Evolutionary conservation across 2,329 filamentous ascomycete species (phyloP), one percentile per base, ranked within the genome.

Genomic region (Ophiocordyceps camponoti-saundersi): DNA sequence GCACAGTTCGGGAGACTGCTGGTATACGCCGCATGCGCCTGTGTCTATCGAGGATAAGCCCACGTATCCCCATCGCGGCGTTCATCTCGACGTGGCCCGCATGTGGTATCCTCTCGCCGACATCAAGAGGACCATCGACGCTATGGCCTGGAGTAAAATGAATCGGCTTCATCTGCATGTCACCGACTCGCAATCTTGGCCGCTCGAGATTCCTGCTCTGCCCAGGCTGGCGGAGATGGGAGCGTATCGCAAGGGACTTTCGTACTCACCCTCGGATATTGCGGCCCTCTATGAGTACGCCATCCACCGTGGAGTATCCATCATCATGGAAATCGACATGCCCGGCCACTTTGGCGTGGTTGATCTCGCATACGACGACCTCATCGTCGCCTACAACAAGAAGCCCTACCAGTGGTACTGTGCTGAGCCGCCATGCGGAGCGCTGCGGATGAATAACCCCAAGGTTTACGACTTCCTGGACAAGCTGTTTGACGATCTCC

Each of bases 101-200:
- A 81, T 79, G 56, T 92, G 73, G 65, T 85, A 82, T 61, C 71
- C 76, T 1, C 65, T 85, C 22, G 60, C 68, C 3, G 76, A 84
- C 55, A 80, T 94, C 53, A 71, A 80, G 56, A 77, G 79, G 45
- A 85, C 80, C 46, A 84, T 95, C 52, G 84, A 93, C 57, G 82
- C 79, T 40, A 64, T 84, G 52, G 69, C 82, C 1, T 87, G 79
- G 73, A 86, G 80, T 67, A 92, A 93, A 67, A 74, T 92, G 69
- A 92, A 92, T 64, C 72, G 79, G 6, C 71, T 93, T 48, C 86
- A 92, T 62, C 68, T 90, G 47, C 86, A 93, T 66, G 72, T 82
- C 48, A 92, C 85, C 5, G 86, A 93, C 61, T 79, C 82, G 16
- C 86, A 93, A 62, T 85, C 85, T 4, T 93, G 86, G 82, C 87